Percentiles rank a stretch among this genome's conserved stretches.
These are phyloP conservation scores for Metschnikowia drakensbergensis DNA, from an alignment of 805 yeast genomes.

Conservation along the genomic window DNA sequence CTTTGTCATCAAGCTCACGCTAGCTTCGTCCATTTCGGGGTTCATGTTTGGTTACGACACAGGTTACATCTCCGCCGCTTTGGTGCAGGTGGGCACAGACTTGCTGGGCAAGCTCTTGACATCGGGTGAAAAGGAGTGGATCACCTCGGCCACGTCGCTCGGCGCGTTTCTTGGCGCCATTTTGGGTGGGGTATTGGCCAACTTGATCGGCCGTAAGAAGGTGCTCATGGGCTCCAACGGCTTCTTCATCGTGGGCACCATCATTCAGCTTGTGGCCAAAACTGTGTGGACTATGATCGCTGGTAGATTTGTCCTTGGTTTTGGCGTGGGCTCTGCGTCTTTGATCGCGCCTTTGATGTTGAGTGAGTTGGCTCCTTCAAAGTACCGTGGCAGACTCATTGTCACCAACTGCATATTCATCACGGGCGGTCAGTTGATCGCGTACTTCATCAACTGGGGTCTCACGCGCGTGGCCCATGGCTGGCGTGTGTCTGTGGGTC, in stretches of 20 bases:
- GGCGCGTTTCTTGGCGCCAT: conserved; percentile 85
- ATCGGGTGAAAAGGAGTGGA: conserved; percentile 79
- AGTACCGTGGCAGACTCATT: conserved; percentile 87
- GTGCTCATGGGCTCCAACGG: conserved; percentile 79
- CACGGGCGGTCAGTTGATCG: conserved; percentile 93
- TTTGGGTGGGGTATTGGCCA: conserved; percentile 79
- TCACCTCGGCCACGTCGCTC: conserved; percentile 90
- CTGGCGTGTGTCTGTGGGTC: conserved; percentile 90
- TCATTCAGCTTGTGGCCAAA: conserved; percentile 75
- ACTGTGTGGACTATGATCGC: conserved; percentile 87
- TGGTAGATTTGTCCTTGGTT: conserved; percentile 91
- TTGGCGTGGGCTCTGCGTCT: conserved; percentile 95
- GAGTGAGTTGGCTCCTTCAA: conserved; percentile 87
- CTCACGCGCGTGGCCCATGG: conserved; percentile 70
- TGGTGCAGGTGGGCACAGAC: conserved; percentile 80
- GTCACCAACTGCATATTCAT: conserved; percentile 84
- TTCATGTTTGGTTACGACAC: conserved; percentile 98
- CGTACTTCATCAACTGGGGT: conserved; percentile 93
- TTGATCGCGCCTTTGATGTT: conserved; percentile 91
- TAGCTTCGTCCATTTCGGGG: conserved; percentile 85
- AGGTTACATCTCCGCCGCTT: conserved; percentile 91
- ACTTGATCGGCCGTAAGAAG: conserved; percentile 77
- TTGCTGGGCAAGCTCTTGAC: conserved; percentile 50
- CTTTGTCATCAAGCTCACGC: conserved; percentile 64
- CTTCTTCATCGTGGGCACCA: conserved; percentile 80